Evolutionary conservation across 2,329 filamentous ascomycete species (phyloP).

Genomic region (Hymenoscyphus infarciens): DNA sequence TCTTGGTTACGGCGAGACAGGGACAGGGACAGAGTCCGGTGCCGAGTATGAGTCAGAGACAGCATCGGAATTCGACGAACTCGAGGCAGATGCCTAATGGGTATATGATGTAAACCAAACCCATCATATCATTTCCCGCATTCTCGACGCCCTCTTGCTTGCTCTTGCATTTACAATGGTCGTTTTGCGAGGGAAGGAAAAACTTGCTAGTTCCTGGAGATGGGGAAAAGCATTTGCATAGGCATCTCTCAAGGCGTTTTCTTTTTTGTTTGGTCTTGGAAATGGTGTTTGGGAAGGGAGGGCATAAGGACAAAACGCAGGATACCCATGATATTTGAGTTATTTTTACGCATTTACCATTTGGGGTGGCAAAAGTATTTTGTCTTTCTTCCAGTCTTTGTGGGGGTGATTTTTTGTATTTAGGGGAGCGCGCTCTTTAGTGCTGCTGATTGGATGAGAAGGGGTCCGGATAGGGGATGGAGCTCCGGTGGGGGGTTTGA

Average conservation of each 20-base stretch:
- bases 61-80: constrained; percentile 1
- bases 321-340: constrained; percentile 10
- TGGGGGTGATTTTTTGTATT: not conserved
- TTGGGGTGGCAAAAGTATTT: constrained; percentile 8
- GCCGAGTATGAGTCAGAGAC: constrained; percentile 6
- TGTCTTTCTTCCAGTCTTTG: not conserved
- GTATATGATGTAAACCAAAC: constrained; percentile 5
- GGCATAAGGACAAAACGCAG: constrained; percentile 3
- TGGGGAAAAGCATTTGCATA: no score
- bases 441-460: not conserved
- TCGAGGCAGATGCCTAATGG: not conserved
- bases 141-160: no score
- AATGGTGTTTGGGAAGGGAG: not conserved
- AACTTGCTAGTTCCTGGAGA: no score
- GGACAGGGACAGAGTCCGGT: not conserved
- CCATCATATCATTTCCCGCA: no score
- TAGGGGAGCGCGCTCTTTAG: not conserved
- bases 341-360: not conserved
- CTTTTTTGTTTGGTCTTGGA: not conserved
- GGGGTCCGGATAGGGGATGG: not conserved
- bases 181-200: no score
- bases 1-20: constrained; percentile 65
- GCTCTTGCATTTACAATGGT: no score
- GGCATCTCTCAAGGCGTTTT: not conserved
- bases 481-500: not conserved